A percentile compares a stretch with the other conserved stretches of the same genome.
These are phyloP conservation scores for Emmonsia crescens DNA, from an alignment of 2,329 filamentous ascomycete species.

Conservation along the genomic window DNA sequence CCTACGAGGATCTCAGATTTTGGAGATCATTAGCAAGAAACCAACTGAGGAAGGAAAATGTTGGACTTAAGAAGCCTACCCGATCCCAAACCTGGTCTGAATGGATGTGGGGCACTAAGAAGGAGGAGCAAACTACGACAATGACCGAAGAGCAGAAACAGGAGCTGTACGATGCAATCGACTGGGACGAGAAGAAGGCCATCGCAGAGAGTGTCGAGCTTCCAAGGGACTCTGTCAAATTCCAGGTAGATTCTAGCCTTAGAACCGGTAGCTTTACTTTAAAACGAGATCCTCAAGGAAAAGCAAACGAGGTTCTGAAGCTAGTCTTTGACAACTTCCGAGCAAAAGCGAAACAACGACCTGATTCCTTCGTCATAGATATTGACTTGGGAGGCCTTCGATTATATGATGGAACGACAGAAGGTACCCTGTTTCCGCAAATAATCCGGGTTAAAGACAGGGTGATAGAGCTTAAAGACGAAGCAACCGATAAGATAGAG, in stretches of 20 bases:
- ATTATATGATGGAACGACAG: slow-evolving; percentile 90
- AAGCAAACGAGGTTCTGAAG: slow-evolving; percentile 69
- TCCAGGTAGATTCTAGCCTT: slow-evolving; percentile 87
- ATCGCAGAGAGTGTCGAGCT: slow-evolving; percentile 79
- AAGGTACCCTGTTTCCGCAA: slow-evolving; percentile 81
- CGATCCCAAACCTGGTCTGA: slow-evolving; percentile 78
- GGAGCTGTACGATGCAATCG: slow-evolving; percentile 93
- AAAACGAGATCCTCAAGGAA: slow-evolving; percentile 71
- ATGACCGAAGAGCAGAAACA: slow-evolving; percentile 95
- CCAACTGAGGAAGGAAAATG: slow-evolving; percentile 88
- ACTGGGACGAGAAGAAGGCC: slow-evolving; percentile 93
- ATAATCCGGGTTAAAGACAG: slow-evolving; percentile 94
- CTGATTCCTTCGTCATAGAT: slow-evolving; percentile 81
- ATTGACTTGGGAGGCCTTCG: slow-evolving; percentile 85
- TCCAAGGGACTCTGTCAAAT: slow-evolving; percentile 81
- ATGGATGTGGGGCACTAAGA: slow-evolving; percentile 82
- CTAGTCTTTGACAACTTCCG: slow-evolving; percentile 91
- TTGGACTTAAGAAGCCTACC: slow-evolving; percentile 57
- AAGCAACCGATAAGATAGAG: slow-evolving; percentile 38
- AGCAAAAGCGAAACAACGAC: slow-evolving; percentile 77
- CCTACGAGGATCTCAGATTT: slow-evolving; percentile 92
- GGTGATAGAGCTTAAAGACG: slow-evolving; percentile 41
- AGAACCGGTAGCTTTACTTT: slow-evolving; percentile 93
- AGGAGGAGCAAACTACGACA: slow-evolving; percentile 63
- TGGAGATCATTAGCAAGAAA: slow-evolving; percentile 93